Evolutionary conservation across 2,329 filamentous ascomycete genomes (phyloP), one percentile per base, ranked within the genome.

Genomic region (Alternaria novae-zelandiae): DNA sequence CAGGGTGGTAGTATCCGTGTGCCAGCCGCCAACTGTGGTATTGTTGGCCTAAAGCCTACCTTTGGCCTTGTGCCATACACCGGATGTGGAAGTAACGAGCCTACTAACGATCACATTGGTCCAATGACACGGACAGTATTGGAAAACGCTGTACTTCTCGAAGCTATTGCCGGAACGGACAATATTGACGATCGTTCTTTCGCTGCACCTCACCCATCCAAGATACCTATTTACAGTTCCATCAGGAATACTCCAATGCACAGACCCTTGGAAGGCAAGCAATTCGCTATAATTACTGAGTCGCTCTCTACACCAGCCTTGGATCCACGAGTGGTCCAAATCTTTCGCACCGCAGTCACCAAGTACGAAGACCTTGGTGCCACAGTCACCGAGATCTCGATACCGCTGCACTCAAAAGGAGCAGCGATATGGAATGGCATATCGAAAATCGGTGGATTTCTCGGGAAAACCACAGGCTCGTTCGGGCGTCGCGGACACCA

Each of bases 61-160:
- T 81, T 84, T 65, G 85, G 86, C 0, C 75, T 86, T 2, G 78
- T 87, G 0, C 86, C 86, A 0, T 87, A 82, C 56, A 87, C 83
- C 0, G 85, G 84, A 0, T 80, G 84, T 49, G 79, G 80, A 2
- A 83, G 81, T 43, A 82, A 84, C 0, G 84, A 86, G 61, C 80
- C 84, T 0, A 80, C 84, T 2, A 83, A 86, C 45, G 86, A 88
- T 63, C 85, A 87, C 66, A 41, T 75, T 11, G 83, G 83, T 0
- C 83, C 84, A 1, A 83, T 86, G 75, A 81, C 83, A 2, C 72
- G 72, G 10, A 82, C 74, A 0, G 71, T 85, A 0, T 65, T 76
- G 11, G 84, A 85, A 46, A 78, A 81, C 30, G 83, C 83, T 0
- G 41, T 79, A 1, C 66, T 85, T 17, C 74, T 86, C 5, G 73